Evolutionary conservation across 257 asterid genomes (phyloP).

Genomic region (Salvia splendens): DNA sequence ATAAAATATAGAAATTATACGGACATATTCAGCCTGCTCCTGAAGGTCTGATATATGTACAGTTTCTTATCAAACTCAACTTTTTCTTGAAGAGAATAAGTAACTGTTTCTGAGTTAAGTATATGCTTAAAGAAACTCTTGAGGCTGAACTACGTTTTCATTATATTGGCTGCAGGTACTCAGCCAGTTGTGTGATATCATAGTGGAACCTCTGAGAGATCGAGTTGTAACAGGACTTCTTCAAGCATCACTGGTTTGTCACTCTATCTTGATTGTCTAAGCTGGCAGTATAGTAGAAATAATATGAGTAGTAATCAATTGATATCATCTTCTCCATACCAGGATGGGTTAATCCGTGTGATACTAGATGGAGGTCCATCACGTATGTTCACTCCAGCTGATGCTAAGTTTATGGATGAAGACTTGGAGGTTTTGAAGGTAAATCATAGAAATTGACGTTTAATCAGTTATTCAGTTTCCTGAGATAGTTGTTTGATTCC

Average conservation of each 20-base stretch:
- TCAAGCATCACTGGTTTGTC: constrained; percentile 89
- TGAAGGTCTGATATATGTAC: not conserved
- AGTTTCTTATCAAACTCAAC: not conserved
- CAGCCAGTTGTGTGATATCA: constrained; percentile 79
- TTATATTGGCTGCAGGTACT: constrained; percentile 64
- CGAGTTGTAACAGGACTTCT: constrained; percentile 95
- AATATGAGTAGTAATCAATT: constrained; percentile 16
- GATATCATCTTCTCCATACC: constrained; percentile 30
- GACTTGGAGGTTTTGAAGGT: constrained; percentile 93
- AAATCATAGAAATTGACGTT: constrained; percentile 8
- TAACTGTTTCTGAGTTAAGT: too few relatives aligned
- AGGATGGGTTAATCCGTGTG: constrained; percentile 91
- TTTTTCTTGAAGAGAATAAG: not conserved
- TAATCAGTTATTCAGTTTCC: constrained; percentile 15
- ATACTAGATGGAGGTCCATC: constrained; percentile 88
- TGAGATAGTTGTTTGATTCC: not conserved
- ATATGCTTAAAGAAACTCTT: not conserved
- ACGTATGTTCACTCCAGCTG: constrained; percentile 68
- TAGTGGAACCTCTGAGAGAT: constrained; percentile 91
- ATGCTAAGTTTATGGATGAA: constrained; percentile 85
- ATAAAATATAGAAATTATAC: not conserved
- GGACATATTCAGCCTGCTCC: constrained; percentile 4
- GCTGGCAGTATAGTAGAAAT: constrained; percentile 4
- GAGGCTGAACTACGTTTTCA: constrained; percentile 11
- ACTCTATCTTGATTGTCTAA: constrained; percentile 27